Evolutionary conservation across 768 basidiomycete species (phyloP).

Genomic region (Phylloporus arenicola): DNA sequence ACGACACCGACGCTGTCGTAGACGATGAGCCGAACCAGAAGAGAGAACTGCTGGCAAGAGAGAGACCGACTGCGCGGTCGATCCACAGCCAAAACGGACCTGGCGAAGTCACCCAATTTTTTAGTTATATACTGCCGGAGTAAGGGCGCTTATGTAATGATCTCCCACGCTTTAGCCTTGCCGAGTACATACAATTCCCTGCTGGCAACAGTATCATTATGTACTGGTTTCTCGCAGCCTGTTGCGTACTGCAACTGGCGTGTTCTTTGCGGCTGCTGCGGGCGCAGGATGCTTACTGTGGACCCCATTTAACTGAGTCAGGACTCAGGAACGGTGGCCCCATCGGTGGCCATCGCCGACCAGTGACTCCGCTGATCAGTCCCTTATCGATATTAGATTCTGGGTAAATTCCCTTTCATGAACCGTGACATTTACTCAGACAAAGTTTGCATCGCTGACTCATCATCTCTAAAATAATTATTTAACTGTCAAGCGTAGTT

Average conservation of each 20-base stretch:
- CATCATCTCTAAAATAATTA: background rate
- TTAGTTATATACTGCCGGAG: slow-evolving; percentile 19
- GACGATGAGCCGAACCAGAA: slow-evolving; percentile 30
- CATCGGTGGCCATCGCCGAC: slow-evolving; percentile 22
- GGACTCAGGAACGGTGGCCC: slow-evolving; percentile 15
- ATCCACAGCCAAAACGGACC: slow-evolving; percentile 38
- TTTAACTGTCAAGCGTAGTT: slow-evolving; percentile 2
- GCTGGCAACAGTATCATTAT: too few species aligned
- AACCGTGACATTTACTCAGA: slow-evolving; percentile 1
- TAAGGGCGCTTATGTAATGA: slow-evolving; percentile 20
- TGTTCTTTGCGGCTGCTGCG: too few species aligned
- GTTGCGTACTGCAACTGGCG: too few species aligned
- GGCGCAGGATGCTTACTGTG: background rate
- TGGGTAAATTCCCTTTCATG: background rate
- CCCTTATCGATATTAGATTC: slow-evolving; percentile 17
- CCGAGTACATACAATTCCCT: slow-evolving; percentile 9
- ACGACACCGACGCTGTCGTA: slow-evolving; percentile 41
- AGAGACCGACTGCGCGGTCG: slow-evolving; percentile 43
- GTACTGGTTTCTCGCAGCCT: background rate
- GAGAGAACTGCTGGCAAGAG: slow-evolving; percentile 32
- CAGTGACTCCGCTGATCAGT: slow-evolving; percentile 10
- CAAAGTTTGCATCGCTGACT: slow-evolving; percentile 10
- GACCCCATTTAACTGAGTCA: background rate
- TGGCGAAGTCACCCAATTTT: slow-evolving; percentile 19
- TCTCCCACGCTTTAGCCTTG: slow-evolving; percentile 19